These are phyloP conservation scores for Metschnikowia shivogae DNA, from an alignment of 805 yeast species.

Conservation along the genomic window DNA sequence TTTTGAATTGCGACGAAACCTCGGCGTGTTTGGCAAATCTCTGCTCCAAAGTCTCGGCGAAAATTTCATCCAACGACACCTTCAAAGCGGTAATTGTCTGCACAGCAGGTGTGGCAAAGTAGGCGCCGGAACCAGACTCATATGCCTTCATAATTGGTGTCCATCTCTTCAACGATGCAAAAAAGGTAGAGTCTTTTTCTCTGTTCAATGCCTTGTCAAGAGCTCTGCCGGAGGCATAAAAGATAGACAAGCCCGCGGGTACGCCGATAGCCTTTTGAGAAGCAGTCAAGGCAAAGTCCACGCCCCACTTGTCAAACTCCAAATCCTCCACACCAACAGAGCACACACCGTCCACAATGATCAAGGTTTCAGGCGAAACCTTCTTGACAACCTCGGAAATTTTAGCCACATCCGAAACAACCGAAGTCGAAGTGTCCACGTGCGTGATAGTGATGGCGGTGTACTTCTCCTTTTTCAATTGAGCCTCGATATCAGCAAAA, in stretches of 20 bases:
- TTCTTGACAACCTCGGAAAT: conserved; percentile 59
- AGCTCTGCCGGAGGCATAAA: conserved; percentile 73
- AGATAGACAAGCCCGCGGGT: conserved; percentile 86
- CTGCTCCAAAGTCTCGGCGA: conserved; percentile 49
- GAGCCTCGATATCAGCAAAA: conserved; percentile 48
- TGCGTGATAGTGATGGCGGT: conserved; percentile 81
- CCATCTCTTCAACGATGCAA: conserved; percentile 79
- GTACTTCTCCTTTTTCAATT: conserved; percentile 52
- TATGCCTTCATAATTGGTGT: conserved; percentile 81
- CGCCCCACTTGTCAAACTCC: conserved; percentile 83
- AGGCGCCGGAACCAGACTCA: conserved; percentile 73
- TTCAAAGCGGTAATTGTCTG: conserved; percentile 80
- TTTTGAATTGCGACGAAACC: conserved; percentile 65
- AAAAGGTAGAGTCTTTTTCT: conserved; percentile 49
- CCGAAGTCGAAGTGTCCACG: conserved; percentile 97
- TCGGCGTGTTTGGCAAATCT: conserved; percentile 62
- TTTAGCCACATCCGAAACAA: conserved; percentile 63
- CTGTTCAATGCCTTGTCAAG: conserved; percentile 52
- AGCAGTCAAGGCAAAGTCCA: conserved; percentile 85
- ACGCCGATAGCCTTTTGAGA: conserved; percentile 95
- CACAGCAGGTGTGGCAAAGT: conserved; percentile 96
- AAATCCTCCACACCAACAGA: conserved; percentile 86
- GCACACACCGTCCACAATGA: conserved; percentile 92
- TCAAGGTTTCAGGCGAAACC: conserved; percentile 72
- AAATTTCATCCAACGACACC: conserved; percentile 69